Evolutionary conservation across 257 asterid species (phyloP).

Genomic region (Fraxinus cuspidata): DNA sequence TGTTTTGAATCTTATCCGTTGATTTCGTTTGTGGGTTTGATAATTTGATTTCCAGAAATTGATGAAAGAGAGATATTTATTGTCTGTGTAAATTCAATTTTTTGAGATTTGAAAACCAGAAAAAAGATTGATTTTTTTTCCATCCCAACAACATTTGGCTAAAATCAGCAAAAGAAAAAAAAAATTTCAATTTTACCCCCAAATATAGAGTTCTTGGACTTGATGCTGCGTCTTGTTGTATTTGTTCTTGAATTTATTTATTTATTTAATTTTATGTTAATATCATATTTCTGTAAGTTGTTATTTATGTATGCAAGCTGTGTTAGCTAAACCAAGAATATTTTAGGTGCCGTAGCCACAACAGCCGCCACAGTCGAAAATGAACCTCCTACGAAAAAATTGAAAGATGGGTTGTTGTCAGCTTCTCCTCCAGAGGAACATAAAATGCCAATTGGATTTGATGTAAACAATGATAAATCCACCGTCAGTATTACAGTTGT

Average conservation of each 20-base stretch:
- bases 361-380: constrained; percentile 29
- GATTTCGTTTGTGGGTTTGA: not conserved
- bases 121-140: not conserved
- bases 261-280: not conserved
- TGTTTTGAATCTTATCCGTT: not conserved
- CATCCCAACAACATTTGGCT: not conserved
- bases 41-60: not conserved
- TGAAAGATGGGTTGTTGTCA: constrained; percentile 45
- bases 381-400: constrained; percentile 42
- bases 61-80: not conserved
- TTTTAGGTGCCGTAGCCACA: constrained; percentile 47
- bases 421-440: constrained; percentile 44
- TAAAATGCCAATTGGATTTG: constrained; percentile 23
- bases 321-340: constrained; percentile 20
- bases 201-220: not conserved
- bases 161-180: not conserved
- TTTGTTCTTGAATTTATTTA: not conserved
- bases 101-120: not conserved
- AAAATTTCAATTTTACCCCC: not conserved
- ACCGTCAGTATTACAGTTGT: constrained; percentile 92
- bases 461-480: constrained; percentile 39
- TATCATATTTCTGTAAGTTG: not conserved
- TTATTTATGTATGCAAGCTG: constrained; percentile 1
- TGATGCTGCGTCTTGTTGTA: not conserved
- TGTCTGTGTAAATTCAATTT: not conserved